Percentiles rank a stretch among this genome's conserved stretches.
These are phyloP conservation scores for Cytospora piceae DNA, from an alignment of 2,329 filamentous ascomycete genomes.

Conservation along the genomic window DNA sequence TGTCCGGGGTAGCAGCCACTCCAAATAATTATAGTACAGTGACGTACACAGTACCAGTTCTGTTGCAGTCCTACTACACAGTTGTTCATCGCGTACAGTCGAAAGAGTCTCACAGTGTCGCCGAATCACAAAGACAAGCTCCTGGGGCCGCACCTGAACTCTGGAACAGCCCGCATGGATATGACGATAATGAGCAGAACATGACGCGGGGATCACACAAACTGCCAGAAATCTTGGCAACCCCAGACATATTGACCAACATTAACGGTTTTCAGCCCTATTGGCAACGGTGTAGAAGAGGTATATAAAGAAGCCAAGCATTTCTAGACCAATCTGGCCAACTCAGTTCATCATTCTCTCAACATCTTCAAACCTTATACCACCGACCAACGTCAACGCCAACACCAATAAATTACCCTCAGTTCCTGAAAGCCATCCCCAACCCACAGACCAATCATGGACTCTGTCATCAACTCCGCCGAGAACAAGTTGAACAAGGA, in stretches of 20 bases:
- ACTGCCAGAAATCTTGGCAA: neutral
- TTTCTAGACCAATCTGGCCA: neutral
- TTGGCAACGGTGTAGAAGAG: neutral
- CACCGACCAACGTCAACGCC: neutral
- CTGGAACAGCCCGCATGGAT: neutral
- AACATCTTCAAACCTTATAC: neutral
- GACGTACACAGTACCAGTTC: conserved; percentile 12
- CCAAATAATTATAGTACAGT: conserved; percentile 3
- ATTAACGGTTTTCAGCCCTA: neutral
- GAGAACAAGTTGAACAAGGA: conserved; percentile 30
- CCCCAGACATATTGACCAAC: neutral
- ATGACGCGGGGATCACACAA: neutral
- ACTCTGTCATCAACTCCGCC: conserved; percentile 25
- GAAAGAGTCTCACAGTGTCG: neutral
- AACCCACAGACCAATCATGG: conserved; percentile 10
- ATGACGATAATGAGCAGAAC: neutral
- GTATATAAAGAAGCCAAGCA: neutral
- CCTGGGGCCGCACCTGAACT: neutral
- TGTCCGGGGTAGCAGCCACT: neutral
- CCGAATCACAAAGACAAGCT: neutral
- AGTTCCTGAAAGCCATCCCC: too few species aligned
- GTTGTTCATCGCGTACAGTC: neutral
- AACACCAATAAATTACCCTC: neutral
- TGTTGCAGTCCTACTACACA: neutral
- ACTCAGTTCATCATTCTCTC: neutral